Evolutionary conservation across 371 early-diverging fungal genomes (phyloP), one percentile per base, ranked within the genome.

Genomic region (Choanephora cucurbitarum): DNA sequence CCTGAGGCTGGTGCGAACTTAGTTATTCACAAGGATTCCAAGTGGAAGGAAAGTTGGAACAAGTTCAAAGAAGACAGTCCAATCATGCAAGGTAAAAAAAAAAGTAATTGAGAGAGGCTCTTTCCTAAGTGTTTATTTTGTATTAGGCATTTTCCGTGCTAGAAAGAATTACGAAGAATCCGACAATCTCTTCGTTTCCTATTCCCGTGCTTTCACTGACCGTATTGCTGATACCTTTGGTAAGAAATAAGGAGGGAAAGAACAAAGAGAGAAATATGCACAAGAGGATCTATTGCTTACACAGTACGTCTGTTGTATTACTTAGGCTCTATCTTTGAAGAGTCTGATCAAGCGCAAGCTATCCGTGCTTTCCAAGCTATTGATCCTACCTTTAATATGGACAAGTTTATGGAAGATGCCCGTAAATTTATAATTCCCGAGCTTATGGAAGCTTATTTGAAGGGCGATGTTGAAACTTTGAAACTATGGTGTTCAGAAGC

Each of bases 351-450:
- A 60, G 96, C 96, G 17, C 81, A 88, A 60, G 92, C 94, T n/a
- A 84, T 96, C 56, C 80, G 86, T 23, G 89, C 89, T 40, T 78
- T 96, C 65, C 85, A 88, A 58, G 57, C 67, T n/a, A 90, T 95
- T 24, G 96, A 98, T 55, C 96, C 94, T 7, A 60, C 73, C 4
- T 97, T 98, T 73, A 83, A 80, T 62, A 77, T 92, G 65, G 95
- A 97, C 39, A 75, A 66, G 28, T 97, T 97, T 67, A 72, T 97
- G 80, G 84, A 80, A 68, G 97, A 97, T 60, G 88, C 88, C 37
- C 88, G 95, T 55, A 89, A 89, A 69, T 96, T 85, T 60, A 92
- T 94, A 52, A 78, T 98, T 59, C 98, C 99, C n/a, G 99, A 98
- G 66, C 71, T 98, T 47, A 83, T 97, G 77, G 99, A 98, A 62